Percentiles rank a stretch among this genome's conserved stretches.
phyloP scores from a whole-genome alignment of 2,329 filamentous ascomycete species.

The Monascus ruber region DNA sequence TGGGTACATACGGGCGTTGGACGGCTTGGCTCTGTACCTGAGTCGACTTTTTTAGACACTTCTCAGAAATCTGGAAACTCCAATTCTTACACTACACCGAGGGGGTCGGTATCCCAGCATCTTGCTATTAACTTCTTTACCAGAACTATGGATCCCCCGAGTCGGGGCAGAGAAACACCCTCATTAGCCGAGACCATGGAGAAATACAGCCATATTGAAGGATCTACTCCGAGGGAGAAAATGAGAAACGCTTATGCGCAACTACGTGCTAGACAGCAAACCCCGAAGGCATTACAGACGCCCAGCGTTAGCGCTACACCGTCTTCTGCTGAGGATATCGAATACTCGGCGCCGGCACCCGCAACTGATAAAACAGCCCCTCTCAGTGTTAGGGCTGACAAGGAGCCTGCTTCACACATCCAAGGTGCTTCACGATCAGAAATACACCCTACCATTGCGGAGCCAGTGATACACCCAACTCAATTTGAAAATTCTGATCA shows the following conservation, averaged over 20 bases:
- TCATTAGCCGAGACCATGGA: constrained; percentile 13
- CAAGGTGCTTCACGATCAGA: constrained; percentile 5
- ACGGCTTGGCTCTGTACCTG: too few species aligned
- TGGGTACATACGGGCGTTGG: too few species aligned
- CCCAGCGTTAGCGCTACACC: constrained; percentile 25
- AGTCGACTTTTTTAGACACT: too few species aligned
- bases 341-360: constrained; percentile 17
- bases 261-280: constrained; percentile 12
- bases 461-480: constrained; percentile 16
- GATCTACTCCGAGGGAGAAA: constrained; percentile 20
- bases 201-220: constrained; percentile 17
- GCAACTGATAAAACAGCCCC: constrained; percentile 20
- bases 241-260: constrained; percentile 19
- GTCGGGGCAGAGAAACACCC: constrained; percentile 4
- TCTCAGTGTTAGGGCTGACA: constrained; percentile 26
- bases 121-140: not conserved
- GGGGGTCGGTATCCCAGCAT: too few species aligned
- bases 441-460: constrained; percentile 12
- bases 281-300: constrained; percentile 7
- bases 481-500: constrained; percentile 13
- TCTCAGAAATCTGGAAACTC: too few species aligned
- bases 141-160: constrained; percentile 11
- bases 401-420: constrained; percentile 12
- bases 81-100: too few species aligned
- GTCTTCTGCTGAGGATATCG: constrained; percentile 32